Evolutionary conservation across 202 grass and related monocot genomes (phyloP), one percentile per base, ranked within the genome.

Genomic region (Hordeum pubiflorum): DNA sequence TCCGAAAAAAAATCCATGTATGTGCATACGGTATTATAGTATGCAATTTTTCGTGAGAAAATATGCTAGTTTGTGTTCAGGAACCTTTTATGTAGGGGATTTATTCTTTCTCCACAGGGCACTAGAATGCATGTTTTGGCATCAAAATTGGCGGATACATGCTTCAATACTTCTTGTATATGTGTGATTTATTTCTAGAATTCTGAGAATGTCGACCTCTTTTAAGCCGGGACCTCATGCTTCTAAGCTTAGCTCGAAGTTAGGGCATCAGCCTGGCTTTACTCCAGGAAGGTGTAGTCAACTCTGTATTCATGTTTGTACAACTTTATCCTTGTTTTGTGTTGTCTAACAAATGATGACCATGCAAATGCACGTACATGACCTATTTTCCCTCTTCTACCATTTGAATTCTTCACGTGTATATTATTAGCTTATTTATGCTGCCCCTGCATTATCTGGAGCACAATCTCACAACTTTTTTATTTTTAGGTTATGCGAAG

Each of bases 401-500:
- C 18, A 59, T 57, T 33, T 52, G 15, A 4, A 22, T 13, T 67
- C 79, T 77, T 63, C 17, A 77, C 18, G 2, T 83, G 76, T 20
- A 75, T 36, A 57, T 84, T 76, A 10, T 9, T 14, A 62, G 55
- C 14, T 67, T 60, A 29, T 72, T 65, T 58, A 54, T 59, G 18
- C 22, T 18, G 15, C 26, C 27, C 39, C 11, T 83, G 67, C 58
- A 66, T 8, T 38, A 13, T 78, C 58, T 66, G 62, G 29, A 57
- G 39, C 18, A 10, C 17, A 65, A 38, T 79, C 33, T 69, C 39
- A 34, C 69, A 80, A 66, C 38, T 0, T 56, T 57, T 68, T 71
- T 31, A 26, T 13, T 86, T 78, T 76, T 87, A 99, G 96, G 96
- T 99, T 83, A 91, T 95, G 89, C 89, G 90, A 82, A 99, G 96